These are phyloP conservation scores for Geotrichum siamense DNA, from an alignment of 1,139 yeast species.

Conservation along the genomic window DNA sequence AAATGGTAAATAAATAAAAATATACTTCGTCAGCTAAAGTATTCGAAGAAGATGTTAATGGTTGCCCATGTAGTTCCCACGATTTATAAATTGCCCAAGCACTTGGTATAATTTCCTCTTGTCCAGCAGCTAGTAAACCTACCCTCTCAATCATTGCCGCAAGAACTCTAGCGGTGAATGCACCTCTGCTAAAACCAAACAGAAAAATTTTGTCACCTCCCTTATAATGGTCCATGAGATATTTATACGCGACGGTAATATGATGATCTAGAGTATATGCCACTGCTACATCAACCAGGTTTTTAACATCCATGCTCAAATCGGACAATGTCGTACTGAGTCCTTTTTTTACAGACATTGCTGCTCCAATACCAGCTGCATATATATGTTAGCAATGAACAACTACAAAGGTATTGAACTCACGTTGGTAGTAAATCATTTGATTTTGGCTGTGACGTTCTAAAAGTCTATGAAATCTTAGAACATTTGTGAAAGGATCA, in stretches of 20 bases:
- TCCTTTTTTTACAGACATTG: slow-evolving; percentile 37
- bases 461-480: slow-evolving; percentile 47
- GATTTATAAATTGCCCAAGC: slow-evolving; percentile 56
- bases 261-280: slow-evolving; percentile 51
- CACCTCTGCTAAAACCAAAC: slow-evolving; percentile 62
- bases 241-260: slow-evolving; percentile 50
- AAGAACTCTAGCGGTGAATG: slow-evolving; percentile 54
- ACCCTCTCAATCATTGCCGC: slow-evolving; percentile 58
- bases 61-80: slow-evolving; percentile 51
- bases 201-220: slow-evolving; percentile 47
- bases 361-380: slow-evolving; percentile 51
- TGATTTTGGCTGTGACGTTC: slow-evolving; percentile 42
- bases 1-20: background rate
- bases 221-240: slow-evolving; percentile 43
- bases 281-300: slow-evolving; percentile 42
- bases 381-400: background rate
- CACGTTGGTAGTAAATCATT: slow-evolving; percentile 53
- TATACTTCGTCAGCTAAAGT: slow-evolving; percentile 41
- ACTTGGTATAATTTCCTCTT: slow-evolving; percentile 46
- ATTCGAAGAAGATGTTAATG: slow-evolving; percentile 39
- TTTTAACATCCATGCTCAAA: slow-evolving; percentile 25
- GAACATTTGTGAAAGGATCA: slow-evolving; percentile 46
- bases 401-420: no score
- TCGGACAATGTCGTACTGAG: slow-evolving; percentile 26
- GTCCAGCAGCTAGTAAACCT: slow-evolving; percentile 48